A percentile compares a stretch with the other conserved stretches of the same genome.
Conservation (phyloP, 257 asterid genomes). For the Salvia splendens region DNA sequence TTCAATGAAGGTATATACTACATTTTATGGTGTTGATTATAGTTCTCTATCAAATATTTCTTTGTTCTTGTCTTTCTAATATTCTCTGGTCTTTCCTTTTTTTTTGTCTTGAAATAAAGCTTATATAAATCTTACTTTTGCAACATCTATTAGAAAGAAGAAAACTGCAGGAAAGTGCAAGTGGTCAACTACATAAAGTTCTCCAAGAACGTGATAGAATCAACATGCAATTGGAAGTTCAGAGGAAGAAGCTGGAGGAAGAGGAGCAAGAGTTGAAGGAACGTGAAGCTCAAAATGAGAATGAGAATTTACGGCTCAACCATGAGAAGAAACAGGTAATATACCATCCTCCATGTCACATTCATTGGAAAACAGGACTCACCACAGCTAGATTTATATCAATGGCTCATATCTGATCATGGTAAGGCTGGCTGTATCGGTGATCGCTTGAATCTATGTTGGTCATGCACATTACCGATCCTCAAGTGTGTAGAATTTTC, state of each 20-base stretch:
- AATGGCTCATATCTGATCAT: not conserved
- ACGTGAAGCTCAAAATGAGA: constrained; percentile 48
- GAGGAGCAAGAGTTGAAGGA: constrained; percentile 44
- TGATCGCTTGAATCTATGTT: constrained; percentile 7
- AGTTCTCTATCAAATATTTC: not conserved
- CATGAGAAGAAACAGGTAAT: constrained; percentile 47
- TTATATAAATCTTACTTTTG: constrained; percentile 16
- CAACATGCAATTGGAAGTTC: constrained; percentile 33
- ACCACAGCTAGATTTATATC: not conserved
- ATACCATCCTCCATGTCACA: constrained; percentile 17
- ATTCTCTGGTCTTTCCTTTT: not conserved
- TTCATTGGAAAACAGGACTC: not conserved
- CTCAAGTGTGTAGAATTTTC: not conserved
- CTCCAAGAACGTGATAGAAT: constrained; percentile 35
- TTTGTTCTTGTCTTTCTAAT: not conserved
- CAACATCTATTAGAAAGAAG: constrained; percentile 35
- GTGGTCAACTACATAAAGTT: constrained; percentile 32
- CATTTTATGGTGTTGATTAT: constrained; percentile 7
- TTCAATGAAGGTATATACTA: constrained; percentile 45
- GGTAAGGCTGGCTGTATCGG: constrained; percentile 7
- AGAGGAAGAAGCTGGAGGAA: constrained; percentile 37
- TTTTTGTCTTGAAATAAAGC: not conserved
- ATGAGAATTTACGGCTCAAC: constrained; percentile 35
- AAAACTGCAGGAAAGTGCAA: constrained; percentile 39
- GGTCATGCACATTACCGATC: not conserved